A percentile compares a stretch with the other conserved stretches of the same genome.
These are phyloP conservation scores for Gossypium gossypioides DNA, from an alignment of 441 rosid species.

Conservation along the genomic window DNA sequence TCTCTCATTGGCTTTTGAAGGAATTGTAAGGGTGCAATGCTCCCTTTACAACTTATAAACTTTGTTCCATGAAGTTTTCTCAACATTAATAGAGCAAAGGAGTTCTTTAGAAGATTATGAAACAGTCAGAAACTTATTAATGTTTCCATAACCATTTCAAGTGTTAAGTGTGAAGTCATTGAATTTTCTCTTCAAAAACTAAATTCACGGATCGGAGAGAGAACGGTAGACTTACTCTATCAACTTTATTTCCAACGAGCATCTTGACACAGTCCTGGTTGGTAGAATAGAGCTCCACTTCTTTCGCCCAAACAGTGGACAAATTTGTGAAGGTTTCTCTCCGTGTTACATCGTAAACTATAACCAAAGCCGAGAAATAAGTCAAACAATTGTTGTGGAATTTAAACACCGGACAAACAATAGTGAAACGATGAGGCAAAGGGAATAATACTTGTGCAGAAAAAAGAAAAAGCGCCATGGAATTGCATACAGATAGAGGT, in stretches of 20 bases:
- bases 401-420: not conserved
- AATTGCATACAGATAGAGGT: too few relatives aligned
- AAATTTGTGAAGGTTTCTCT: slow-evolving; percentile 59
- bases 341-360: slow-evolving; percentile 65
- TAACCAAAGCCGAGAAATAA: slow-evolving; percentile 11
- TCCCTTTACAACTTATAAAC: not conserved
- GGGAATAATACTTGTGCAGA: too few relatives aligned
- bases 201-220: not conserved
- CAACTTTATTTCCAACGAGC: slow-evolving; percentile 75
- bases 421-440: not conserved
- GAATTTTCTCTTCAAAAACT: too few relatives aligned
- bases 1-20: too few relatives aligned
- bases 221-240: slow-evolving; percentile 34
- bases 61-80: not conserved
- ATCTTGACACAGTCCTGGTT: slow-evolving; percentile 59
- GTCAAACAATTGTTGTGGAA: not conserved
- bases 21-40: not conserved
- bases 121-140: not conserved
- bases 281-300: slow-evolving; percentile 56
- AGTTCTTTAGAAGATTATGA: not conserved
- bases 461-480: too few relatives aligned
- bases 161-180: too few relatives aligned
- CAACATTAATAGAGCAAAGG: not conserved
- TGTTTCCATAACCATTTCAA: too few relatives aligned
- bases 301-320: slow-evolving; percentile 67